Conservation (phyloP, 1,139 yeast species). For the Candida frijolesensis region DNA sequence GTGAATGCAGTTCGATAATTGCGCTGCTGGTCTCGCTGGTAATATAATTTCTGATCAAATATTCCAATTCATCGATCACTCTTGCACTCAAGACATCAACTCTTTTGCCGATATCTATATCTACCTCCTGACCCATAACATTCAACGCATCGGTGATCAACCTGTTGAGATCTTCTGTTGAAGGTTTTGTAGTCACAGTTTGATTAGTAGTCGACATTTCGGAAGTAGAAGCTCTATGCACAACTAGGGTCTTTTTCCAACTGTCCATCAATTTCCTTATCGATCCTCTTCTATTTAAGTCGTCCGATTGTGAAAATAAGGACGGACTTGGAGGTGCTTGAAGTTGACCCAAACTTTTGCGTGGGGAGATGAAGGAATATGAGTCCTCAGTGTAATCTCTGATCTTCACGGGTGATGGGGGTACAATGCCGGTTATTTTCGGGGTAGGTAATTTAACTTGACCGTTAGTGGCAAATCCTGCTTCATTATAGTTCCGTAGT, state of each 20-base stretch:
- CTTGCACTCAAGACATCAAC: slow-evolving; percentile 79
- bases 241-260: slow-evolving; percentile 36
- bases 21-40: slow-evolving; percentile 27
- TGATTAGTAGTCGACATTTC: not conserved
- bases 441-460: slow-evolving; percentile 51
- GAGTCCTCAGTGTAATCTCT: slow-evolving; percentile 41
- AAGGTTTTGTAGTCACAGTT: not conserved
- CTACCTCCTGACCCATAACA: slow-evolving; percentile 17
- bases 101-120: slow-evolving; percentile 40
- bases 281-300: slow-evolving; percentile 35
- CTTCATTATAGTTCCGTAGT: slow-evolving; percentile 6
- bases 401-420: slow-evolving; percentile 70
- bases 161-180: slow-evolving; percentile 16
- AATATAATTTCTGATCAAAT: slow-evolving; percentile 39
- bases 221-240: slow-evolving; percentile 5
- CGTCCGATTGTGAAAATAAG: slow-evolving; percentile 9
- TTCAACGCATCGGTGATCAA: slow-evolving; percentile 15
- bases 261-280: slow-evolving; percentile 44
- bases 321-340: slow-evolving; percentile 12
- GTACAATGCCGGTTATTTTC: slow-evolving; percentile 48
- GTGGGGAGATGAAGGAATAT: slow-evolving; percentile 6
- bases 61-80: slow-evolving; percentile 72
- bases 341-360: slow-evolving; percentile 1
- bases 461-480: slow-evolving; percentile 55
- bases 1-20: slow-evolving; percentile 24